Base-by-base conservation (phyloP, 2,329 filamentous ascomycete species). In the Colletotrichum cuscutae region DNA sequence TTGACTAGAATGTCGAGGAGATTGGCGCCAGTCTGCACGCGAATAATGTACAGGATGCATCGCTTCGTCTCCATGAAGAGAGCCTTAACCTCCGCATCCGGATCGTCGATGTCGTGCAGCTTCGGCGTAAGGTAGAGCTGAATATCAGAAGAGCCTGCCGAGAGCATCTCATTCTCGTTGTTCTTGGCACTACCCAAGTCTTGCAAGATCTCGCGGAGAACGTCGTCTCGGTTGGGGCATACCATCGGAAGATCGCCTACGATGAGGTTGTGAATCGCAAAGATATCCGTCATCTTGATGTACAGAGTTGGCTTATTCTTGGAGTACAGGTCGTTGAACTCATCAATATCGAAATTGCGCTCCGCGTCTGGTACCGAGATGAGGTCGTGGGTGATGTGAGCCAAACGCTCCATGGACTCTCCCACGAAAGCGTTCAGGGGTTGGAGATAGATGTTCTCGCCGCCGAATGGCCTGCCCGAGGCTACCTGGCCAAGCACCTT, bases 21-120 rank as follows among this genome's bases (percentile, higher is more conserved):
- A 78, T 96, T 98, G 64, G 92, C 86, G 9, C 97, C 97, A 2
- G 94, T 95, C 82, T 99, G 97, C 46, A 99, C 93, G 72, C 97
- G 93, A 80, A 99, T 98, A 81, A 99, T 98, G 83, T 98, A 99
- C 75, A 99, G 86, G 53, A 98, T 93, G 80, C 97, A 98, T 78
- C 97, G 92, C 85, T 99, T 99, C 3, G 97, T 98, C 84, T 98
- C 97, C 91, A 98, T 98, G 81, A 98, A 98, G 3, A 99, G 88
- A 1, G 95, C 89, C 84, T 98, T 98, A 75, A 97, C 88, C 73
- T 97, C 94, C 4, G 95, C 95, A 79, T 98, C 96, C 4, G 97
- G 96, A 80, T 99, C 97, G 78, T 97, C 94, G 74, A 95, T 86
- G 78, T 97, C 94, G 79, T 97, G 95, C 65, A 97, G 90, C 82